Evolutionary conservation across 2,329 filamentous ascomycete genomes (phyloP).

Genomic region (Juglanconis oblonga): DNA sequence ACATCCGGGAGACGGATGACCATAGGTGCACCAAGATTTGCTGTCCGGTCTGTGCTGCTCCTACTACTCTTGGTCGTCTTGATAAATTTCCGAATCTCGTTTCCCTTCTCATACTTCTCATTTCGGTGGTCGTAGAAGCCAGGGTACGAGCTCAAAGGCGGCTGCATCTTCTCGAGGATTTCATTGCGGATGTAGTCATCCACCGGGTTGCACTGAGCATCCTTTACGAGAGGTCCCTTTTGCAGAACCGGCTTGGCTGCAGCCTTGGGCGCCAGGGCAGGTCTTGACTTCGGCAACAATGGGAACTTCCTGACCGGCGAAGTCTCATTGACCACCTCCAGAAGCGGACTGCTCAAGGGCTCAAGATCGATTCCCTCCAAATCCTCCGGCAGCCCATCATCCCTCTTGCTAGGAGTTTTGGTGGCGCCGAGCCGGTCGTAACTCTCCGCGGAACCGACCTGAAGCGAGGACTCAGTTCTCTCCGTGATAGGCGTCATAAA

Average conservation of each 20-base stretch:
- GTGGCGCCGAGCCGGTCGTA: slow-evolving; percentile 47
- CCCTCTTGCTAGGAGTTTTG: slow-evolving; percentile 73
- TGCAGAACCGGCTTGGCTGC: slow-evolving; percentile 40
- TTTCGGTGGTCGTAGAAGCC: slow-evolving; percentile 75
- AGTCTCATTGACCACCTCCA: slow-evolving; percentile 57
- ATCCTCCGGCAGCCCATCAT: slow-evolving; percentile 27
- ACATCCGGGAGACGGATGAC: slow-evolving; percentile 66
- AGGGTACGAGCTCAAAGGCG: slow-evolving; percentile 69
- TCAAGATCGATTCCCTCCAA: slow-evolving; percentile 30
- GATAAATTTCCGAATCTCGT: slow-evolving; percentile 78
- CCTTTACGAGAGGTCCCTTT: slow-evolving; percentile 74
- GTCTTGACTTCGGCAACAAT: slow-evolving; percentile 40
- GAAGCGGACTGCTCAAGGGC: slow-evolving; percentile 66
- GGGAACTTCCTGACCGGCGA: slow-evolving; percentile 46
- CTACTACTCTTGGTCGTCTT: slow-evolving; percentile 61
- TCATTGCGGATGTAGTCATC: slow-evolving; percentile 70
- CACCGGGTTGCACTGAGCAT: slow-evolving; percentile 84
- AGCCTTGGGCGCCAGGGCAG: slow-evolving; percentile 27
- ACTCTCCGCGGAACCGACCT: slow-evolving; percentile 58
- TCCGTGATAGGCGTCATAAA: slow-evolving; percentile 99
- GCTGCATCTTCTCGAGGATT: slow-evolving; percentile 72
- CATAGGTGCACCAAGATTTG: slow-evolving; percentile 57
- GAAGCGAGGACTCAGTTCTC: slow-evolving; percentile 84
- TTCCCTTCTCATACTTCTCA: slow-evolving; percentile 61
- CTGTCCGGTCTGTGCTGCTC: slow-evolving; percentile 58